Evolutionary conservation across 768 basidiomycete genomes (phyloP), one percentile per base, ranked within the genome.

Genomic region (Paxillus ammoniavirescens): DNA sequence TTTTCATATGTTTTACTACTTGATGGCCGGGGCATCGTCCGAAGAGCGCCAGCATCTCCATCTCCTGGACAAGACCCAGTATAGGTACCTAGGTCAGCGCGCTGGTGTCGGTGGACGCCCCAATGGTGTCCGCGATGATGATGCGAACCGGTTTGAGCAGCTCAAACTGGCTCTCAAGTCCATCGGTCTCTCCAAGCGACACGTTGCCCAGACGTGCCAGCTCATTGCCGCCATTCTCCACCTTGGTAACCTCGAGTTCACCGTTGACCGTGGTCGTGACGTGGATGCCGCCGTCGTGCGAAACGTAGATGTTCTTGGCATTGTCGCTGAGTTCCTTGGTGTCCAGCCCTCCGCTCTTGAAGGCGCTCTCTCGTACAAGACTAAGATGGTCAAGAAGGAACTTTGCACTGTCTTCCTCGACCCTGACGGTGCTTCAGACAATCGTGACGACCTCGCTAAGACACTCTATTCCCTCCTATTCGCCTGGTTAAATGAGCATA

Each of bases 1-100:
- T 60, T 98, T 98, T 68, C 94, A 99, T 70, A 93, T 96, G 35
- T 97, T 98, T 72, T 98, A 98, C 68, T 97, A 97, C 69, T 83
- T 99, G 63, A 85, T 95, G 54, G 89, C 93, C 0, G 96, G 97
- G 23, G 93, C 94, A 2, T 84, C 88, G 0, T 65, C 82, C 0
- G 97, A 98, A 63, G 97, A 99, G 68, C 77, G 91, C 13, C 84
- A 89, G 28, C 93, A 95, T 66, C 81, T 98, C 49, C 88, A 90
- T 57, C 80, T 99, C 8, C 73, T 81, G 48, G 89, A 96, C 65
- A 87, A 87, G 68, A 81, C 83, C 1, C 80, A 82, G 7, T 99
- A 93, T 61, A 83, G 93, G 2, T 98, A 95, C 67, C 83, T 98
- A 4, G 91, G 91, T 4, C 84, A 87, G 63, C 79, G 88, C 53